phyloP scores from a whole-genome alignment of 2,329 filamentous ascomycete genomes.

The Claviceps sorghi region DNA sequence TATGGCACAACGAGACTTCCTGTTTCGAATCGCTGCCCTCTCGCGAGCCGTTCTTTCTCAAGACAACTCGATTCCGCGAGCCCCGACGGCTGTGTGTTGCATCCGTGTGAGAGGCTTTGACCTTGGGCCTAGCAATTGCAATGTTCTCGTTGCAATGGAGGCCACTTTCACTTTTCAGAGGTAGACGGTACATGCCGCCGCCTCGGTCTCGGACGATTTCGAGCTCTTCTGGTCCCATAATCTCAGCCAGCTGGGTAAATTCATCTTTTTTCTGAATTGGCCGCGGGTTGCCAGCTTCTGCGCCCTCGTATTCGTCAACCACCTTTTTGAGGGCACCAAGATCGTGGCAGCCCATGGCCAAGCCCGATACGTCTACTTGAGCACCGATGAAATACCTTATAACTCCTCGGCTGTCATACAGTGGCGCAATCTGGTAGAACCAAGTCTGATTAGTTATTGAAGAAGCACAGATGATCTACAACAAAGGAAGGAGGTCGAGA shows the following conservation, averaged over 20 bases:
- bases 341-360: slow-evolving; percentile 51
- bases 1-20: neutral
- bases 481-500: too few species aligned
- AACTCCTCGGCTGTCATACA: slow-evolving; percentile 51
- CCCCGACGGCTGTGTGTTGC: neutral
- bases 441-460: slow-evolving; percentile 32
- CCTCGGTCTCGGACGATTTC: slow-evolving; percentile 47
- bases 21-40: neutral
- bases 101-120: neutral
- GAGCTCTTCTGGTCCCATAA: slow-evolving; percentile 53
- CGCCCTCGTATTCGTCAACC: slow-evolving; percentile 6
- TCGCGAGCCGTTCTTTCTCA: neutral
- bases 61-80: slow-evolving; percentile 8
- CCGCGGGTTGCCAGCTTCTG: slow-evolving; percentile 1
- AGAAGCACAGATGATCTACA: neutral
- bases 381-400: slow-evolving; percentile 57
- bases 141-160: slow-evolving; percentile 3
- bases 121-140: neutral
- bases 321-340: slow-evolving; percentile 46
- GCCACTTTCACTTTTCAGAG: slow-evolving; percentile 5
- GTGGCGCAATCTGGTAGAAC: slow-evolving; percentile 40
- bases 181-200: slow-evolving; percentile 43
- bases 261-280: slow-evolving; percentile 35
- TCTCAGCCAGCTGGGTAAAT: slow-evolving; percentile 51
- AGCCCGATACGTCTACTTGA: slow-evolving; percentile 55